Conservation (phyloP, 805 yeast genomes). For the Ogataea degrootiae region DNA sequence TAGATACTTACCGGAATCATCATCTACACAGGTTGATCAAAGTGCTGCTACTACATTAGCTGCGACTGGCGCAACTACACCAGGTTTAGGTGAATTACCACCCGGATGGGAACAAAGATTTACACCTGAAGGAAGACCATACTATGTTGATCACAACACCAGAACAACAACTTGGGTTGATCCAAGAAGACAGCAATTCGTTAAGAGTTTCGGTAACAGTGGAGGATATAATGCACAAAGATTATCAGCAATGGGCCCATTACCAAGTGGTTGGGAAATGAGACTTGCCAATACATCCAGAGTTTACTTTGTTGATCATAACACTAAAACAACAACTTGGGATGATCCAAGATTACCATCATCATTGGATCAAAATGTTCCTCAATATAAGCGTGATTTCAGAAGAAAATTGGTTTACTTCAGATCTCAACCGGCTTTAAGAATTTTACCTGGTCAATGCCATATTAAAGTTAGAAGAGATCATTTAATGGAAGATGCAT, state of each 20-base stretch:
- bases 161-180: conserved; percentile 99
- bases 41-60: conserved; percentile 48
- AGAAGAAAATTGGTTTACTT: conserved; percentile 95
- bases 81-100: conserved; percentile 95
- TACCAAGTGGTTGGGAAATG: conserved; percentile 99
- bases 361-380: conserved; percentile 95
- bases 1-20: conserved; percentile 80
- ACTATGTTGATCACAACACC: conserved; percentile 98
- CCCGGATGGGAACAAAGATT: conserved; percentile 99
- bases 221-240: conserved; percentile 97
- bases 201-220: conserved; percentile 86
- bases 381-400: conserved; percentile 98
- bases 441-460: conserved; percentile 98
- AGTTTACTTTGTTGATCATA: conserved; percentile 97
- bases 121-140: conserved; percentile 97
- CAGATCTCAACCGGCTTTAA: conserved; percentile 95
- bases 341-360: conserved; percentile 99
- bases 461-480: conserved; percentile 96
- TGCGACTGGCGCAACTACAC: conserved; percentile 83
- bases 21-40: conserved; percentile 45
- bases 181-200: conserved; percentile 97
- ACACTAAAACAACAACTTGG: conserved; percentile 99
- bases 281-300: conserved; percentile 97
- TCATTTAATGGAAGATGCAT: conserved; percentile 94
- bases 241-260: conserved; percentile 93